Base-by-base conservation (phyloP, 2,329 filamentous ascomycete genomes). In the Fusarium phyllophilum region DNA sequence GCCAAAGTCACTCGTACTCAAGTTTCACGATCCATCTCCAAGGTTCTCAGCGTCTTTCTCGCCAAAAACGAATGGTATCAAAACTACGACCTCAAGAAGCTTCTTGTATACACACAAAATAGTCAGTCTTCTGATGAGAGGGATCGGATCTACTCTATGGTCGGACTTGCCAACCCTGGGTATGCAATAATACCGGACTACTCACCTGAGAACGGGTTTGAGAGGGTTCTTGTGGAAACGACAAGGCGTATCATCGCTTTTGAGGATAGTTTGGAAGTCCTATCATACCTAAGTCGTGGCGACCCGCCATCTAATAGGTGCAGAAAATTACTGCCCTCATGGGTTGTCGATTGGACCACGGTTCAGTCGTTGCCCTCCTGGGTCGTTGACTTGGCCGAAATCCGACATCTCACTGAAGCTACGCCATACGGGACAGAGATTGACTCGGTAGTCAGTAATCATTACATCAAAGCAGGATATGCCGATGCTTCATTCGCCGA, bases 221-320 rank as follows among this genome's bases (percentile, higher is more conserved):
- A 49, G 0, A 49, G 4, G 2, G 29, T 49, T 49, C 29, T 49
- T 3, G 46, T 33, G 11, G 15, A 49, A 18, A 33, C 46, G 2
- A 33, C 11, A 8, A 49, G 3, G 15, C 22, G 46, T 13, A 49
- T 49, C 8, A 33, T 49, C 3, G 2, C 22, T 1, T 49, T 49
- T 2, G 29, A 49, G 46, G 22, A 49, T 18, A 49, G 29, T 8
- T 1, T 49, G 46, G 22, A 49, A 2, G 46, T 33, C 46, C 1
- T 49, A 5, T 33, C 46, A n/a, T 33, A 33, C 3, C 29, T 49
- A 5, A 9, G 29, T 9, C 29, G 46, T 3, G 22, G 11, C 2
- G 15, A 18, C 0, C 8, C 46, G 2, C 8, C 29, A 1, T 33
- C 22, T 13, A 2, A 22, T 9, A 8, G 29, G 11, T 2, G 0